Conservation (phyloP, 305 asterid genomes). For the Solanum hybrid region DNA sequence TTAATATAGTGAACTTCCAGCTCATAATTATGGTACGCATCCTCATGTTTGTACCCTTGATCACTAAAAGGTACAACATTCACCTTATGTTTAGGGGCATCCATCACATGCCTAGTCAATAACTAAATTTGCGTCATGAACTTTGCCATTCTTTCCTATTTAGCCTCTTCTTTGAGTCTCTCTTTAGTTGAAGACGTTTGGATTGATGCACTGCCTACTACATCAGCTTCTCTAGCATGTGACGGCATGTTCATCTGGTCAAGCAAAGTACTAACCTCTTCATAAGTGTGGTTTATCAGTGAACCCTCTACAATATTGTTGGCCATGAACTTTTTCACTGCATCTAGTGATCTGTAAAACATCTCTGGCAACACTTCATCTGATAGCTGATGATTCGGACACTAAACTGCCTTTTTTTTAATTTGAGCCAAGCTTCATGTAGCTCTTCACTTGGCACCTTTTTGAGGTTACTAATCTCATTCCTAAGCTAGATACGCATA, state of each 20-base stretch:
- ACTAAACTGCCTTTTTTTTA: neutral
- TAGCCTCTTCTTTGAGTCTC: neutral
- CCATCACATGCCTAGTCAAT: neutral
- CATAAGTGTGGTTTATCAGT: neutral
- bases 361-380: neutral
- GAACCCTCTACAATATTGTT: neutral
- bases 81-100: neutral
- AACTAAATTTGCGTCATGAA: no score
- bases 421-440: neutral
- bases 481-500: neutral
- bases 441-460: neutral
- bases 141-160: neutral
- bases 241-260: neutral
- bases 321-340: neutral
- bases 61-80: neutral
- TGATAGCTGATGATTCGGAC: neutral
- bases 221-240: neutral
- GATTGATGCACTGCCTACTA: neutral
- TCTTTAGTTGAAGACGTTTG: neutral
- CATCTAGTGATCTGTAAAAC: neutral
- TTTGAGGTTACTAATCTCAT: neutral
- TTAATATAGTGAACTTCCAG: neutral
- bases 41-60: neutral
- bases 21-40: neutral
- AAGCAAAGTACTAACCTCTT: neutral